Percentiles rank a stretch among this genome's conserved stretches.
These are phyloP conservation scores for Aspergillus sp. DNA, from an alignment of 2,329 filamentous ascomycete genomes.

Conservation along the genomic window DNA sequence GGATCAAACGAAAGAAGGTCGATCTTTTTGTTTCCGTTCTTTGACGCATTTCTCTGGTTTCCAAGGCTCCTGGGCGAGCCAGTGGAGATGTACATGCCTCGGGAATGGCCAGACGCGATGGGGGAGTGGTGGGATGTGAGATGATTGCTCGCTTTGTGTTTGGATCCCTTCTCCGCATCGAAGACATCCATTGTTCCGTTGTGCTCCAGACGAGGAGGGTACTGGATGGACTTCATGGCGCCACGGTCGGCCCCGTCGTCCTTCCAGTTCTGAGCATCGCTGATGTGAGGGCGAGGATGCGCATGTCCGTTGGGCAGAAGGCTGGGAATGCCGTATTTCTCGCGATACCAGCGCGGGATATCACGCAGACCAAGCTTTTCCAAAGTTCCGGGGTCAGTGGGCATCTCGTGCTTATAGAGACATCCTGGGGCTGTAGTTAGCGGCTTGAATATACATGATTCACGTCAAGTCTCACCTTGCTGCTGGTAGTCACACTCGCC, in stretches of 20 bases:
- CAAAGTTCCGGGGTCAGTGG: conserved; percentile 63
- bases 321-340: conserved; percentile 40
- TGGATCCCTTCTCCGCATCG: conserved; percentile 10
- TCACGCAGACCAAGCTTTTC: conserved; percentile 64
- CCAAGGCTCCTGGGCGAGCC: conserved; percentile 8
- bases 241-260: conserved; percentile 16
- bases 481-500: conserved; percentile 82
- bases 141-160: conserved; percentile 11
- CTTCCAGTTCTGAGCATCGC: conserved; percentile 11
- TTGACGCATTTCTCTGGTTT: conserved; percentile 13
- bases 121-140: conserved; percentile 5
- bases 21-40: conserved; percentile 16
- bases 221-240: conserved; percentile 16
- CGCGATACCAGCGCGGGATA: conserved; percentile 56
- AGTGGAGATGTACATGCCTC: conserved; percentile 3
- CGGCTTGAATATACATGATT: not conserved
- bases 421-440: conserved; percentile 51
- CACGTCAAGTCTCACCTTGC: conserved; percentile 51
- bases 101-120: conserved; percentile 7
- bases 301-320: conserved; percentile 21
- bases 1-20: conserved; percentile 22
- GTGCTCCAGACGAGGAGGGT: conserved; percentile 14
- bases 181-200: conserved; percentile 8
- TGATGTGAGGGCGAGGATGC: conserved; percentile 13
- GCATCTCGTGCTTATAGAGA: conserved; percentile 89